Conservation (phyloP, 805 yeast genomes). For the Novakomyces olei region DNA sequence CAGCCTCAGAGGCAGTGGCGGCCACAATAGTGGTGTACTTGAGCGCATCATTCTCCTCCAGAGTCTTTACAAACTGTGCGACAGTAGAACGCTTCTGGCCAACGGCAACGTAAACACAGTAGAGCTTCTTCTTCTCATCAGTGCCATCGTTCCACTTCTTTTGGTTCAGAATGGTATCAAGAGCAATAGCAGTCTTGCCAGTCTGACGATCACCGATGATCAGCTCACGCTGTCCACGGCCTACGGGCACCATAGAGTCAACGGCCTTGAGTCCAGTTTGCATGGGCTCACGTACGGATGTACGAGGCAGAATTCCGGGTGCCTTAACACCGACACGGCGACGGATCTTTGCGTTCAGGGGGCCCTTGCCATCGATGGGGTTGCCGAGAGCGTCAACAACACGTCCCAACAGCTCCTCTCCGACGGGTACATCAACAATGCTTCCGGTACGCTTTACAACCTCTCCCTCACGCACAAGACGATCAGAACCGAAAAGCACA, state of each 20-base stretch:
- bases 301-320: slow-evolving; percentile 99
- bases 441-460: slow-evolving; percentile 98
- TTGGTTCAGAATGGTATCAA: slow-evolving; percentile 96
- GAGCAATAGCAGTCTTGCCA: slow-evolving; percentile 98
- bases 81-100: slow-evolving; percentile 99
- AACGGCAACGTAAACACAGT: slow-evolving; percentile 99
- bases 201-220: slow-evolving; percentile 99
- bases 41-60: slow-evolving; percentile 94
- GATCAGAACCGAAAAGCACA: slow-evolving; percentile 97
- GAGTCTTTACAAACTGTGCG: slow-evolving; percentile 97
- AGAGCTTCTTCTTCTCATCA: slow-evolving; percentile 92
- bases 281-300: slow-evolving; percentile 96
- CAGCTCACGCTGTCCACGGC: slow-evolving; percentile 99
- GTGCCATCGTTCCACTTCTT: slow-evolving; percentile 92
- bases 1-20: slow-evolving; percentile 99
- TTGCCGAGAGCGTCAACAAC: slow-evolving; percentile 98
- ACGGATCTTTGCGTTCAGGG: slow-evolving; percentile 62
- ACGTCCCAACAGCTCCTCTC: slow-evolving; percentile 95
- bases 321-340: slow-evolving; percentile 98
- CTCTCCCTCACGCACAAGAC: slow-evolving; percentile 97
- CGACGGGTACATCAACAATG: slow-evolving; percentile 98
- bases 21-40: slow-evolving; percentile 96
- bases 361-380: slow-evolving; percentile 99
- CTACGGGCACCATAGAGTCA: slow-evolving; percentile 96
- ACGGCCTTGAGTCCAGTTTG: slow-evolving; percentile 99